These are phyloP conservation scores for Microdochium bolleyi DNA, from an alignment of 2,329 filamentous ascomycete species.

Conservation along the genomic window DNA sequence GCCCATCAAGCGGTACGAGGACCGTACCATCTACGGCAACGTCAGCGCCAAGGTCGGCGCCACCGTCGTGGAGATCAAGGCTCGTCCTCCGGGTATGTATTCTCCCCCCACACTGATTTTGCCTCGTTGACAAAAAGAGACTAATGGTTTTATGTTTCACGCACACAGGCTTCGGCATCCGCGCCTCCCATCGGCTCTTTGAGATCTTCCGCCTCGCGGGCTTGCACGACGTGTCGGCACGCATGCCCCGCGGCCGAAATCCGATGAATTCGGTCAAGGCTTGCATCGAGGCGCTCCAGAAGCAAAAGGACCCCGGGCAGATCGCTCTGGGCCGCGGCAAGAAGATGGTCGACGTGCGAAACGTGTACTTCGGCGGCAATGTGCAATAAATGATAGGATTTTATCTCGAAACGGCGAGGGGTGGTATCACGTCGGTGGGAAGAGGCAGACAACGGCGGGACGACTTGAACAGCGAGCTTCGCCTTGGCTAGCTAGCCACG, in stretches of 20 bases:
- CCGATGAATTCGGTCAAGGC: slow-evolving; percentile 98
- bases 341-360: slow-evolving; percentile 93
- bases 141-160: neutral
- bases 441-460: too few species aligned
- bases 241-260: slow-evolving; percentile 79
- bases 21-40: slow-evolving; percentile 83
- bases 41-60: slow-evolving; percentile 79
- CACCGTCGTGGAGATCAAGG: slow-evolving; percentile 73
- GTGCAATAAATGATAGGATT: slow-evolving; percentile 38
- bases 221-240: slow-evolving; percentile 78
- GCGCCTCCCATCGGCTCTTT: slow-evolving; percentile 85
- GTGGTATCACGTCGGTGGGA: too few species aligned
- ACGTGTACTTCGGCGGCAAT: slow-evolving; percentile 89
- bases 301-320: slow-evolving; percentile 80
- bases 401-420: too few species aligned
- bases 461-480: too few species aligned
- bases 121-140: too few species aligned
- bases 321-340: slow-evolving; percentile 83
- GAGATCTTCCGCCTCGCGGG: slow-evolving; percentile 86
- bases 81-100: slow-evolving; percentile 76
- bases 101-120: neutral
- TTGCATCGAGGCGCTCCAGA: slow-evolving; percentile 71
- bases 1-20: slow-evolving; percentile 86
- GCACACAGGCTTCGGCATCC: slow-evolving; percentile 76
- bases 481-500: too few species aligned